Evolutionary conservation across 495 filamentous ascomycete genomes (phyloP).

Genomic region (Hypoxylon perforatum): DNA sequence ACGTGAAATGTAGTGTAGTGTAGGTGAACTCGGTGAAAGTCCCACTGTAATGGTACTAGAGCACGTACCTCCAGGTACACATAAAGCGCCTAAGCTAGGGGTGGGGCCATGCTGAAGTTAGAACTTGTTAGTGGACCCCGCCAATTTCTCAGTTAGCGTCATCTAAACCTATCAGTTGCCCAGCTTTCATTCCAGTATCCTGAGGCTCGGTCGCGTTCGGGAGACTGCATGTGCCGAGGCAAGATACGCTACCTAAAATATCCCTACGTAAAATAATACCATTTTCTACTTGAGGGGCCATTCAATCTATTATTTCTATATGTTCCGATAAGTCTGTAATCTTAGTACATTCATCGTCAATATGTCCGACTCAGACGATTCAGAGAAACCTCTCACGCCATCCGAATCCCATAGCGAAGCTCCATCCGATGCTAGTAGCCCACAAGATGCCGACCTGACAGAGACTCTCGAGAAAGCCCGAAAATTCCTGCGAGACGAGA

Average conservation of each 20-base stretch:
- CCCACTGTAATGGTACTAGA: background rate
- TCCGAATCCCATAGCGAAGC: conserved; percentile 21
- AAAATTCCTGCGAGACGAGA: conserved; percentile 82
- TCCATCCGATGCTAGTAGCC: conserved; percentile 7
- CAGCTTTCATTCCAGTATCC: no score
- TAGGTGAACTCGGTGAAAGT: conserved; percentile 21
- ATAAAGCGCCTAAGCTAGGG: background rate
- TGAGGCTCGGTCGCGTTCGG: no score
- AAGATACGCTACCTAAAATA: no score
- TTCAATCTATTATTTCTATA: background rate
- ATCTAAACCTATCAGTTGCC: no score
- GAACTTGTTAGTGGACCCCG: background rate
- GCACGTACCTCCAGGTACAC: background rate
- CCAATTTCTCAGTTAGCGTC: background rate
- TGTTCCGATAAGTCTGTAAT: no score
- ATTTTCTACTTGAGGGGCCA: no score
- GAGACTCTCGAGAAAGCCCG: conserved; percentile 74
- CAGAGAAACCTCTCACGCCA: conserved; percentile 31
- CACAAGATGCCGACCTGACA: conserved; percentile 34
- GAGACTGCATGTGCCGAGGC: no score
- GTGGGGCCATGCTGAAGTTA: background rate
- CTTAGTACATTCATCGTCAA: conserved; percentile 3
- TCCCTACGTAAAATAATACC: no score
- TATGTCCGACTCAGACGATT: conserved; percentile 25
- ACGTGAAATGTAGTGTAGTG: conserved; percentile 22